These are phyloP conservation scores for Zymoseptoria pseudotritici DNA, from an alignment of 2,329 filamentous ascomycete genomes.

Conservation along the genomic window DNA sequence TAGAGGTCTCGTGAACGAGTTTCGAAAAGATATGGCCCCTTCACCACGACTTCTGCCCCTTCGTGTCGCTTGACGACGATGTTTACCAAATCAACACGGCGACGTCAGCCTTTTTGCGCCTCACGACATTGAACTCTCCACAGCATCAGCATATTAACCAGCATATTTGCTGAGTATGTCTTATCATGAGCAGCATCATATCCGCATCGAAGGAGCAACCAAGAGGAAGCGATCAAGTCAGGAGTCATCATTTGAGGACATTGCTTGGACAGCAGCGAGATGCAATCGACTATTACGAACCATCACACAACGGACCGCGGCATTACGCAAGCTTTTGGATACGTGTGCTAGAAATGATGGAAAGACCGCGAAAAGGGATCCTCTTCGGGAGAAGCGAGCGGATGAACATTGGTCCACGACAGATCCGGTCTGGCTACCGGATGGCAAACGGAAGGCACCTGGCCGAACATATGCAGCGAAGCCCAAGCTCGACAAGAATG, in stretches of 20 bases:
- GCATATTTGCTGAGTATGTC: neutral
- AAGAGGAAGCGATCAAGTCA: conserved; percentile 8
- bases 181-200: neutral
- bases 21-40: too few species aligned
- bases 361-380: neutral
- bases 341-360: neutral
- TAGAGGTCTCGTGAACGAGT: too few species aligned
- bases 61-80: neutral
- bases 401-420: conserved; percentile 8
- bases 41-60: too few species aligned
- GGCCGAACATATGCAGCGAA: conserved; percentile 10
- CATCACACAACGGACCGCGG: conserved; percentile 12
- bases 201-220: neutral
- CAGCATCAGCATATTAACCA: neutral
- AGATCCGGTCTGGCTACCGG: conserved; percentile 15
- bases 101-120: neutral
- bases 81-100: neutral
- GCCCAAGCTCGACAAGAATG: neutral
- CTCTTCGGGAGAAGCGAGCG: neutral
- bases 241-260: conserved; percentile 7
- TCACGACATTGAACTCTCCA: neutral
- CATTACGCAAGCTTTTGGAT: conserved; percentile 9
- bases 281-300: conserved; percentile 15
- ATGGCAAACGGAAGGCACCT: conserved; percentile 2
- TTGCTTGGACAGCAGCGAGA: conserved; percentile 17